Conservation (phyloP, 2,329 filamentous ascomycete species). For the Aspergillus cejpii region DNA sequence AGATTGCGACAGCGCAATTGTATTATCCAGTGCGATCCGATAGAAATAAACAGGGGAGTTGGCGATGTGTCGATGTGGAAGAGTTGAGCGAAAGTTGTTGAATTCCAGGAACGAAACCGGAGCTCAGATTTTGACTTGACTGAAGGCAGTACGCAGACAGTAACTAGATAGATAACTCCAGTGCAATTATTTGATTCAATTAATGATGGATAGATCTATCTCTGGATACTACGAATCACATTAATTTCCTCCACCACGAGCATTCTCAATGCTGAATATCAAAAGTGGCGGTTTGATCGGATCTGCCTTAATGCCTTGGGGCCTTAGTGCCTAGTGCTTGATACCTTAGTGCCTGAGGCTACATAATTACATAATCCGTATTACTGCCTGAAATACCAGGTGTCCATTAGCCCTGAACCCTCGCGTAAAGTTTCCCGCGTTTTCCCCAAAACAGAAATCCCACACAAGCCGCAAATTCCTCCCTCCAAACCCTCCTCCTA, state of each 20-base stretch:
- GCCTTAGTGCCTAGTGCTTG: background rate
- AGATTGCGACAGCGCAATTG: background rate
- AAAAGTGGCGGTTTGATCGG: background rate
- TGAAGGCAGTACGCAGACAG: too few relatives aligned
- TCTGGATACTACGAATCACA: background rate
- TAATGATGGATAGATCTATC: too few relatives aligned
- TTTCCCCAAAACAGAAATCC: constrained; percentile 22
- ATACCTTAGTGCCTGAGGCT: constrained; percentile 4
- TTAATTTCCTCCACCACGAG: background rate
- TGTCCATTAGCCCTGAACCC: constrained; percentile 30
- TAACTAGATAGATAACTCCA: too few relatives aligned
- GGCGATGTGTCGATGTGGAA: background rate
- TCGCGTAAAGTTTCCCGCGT: constrained; percentile 25
- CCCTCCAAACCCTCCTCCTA: constrained; percentile 8
- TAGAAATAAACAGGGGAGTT: background rate
- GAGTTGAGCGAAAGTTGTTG: background rate
- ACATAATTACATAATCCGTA: constrained; percentile 3
- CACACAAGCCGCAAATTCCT: constrained; percentile 31
- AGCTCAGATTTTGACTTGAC: background rate
- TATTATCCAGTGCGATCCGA: background rate
- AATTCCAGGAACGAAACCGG: background rate
- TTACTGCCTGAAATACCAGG: constrained; percentile 21
- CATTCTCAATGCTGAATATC: background rate
- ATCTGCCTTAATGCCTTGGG: background rate
- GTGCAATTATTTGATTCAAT: too few relatives aligned